Evolutionary conservation across 441 rosid genomes (phyloP), one percentile per base, ranked within the genome.

Genomic region (Pelargonium fulgidum): DNA sequence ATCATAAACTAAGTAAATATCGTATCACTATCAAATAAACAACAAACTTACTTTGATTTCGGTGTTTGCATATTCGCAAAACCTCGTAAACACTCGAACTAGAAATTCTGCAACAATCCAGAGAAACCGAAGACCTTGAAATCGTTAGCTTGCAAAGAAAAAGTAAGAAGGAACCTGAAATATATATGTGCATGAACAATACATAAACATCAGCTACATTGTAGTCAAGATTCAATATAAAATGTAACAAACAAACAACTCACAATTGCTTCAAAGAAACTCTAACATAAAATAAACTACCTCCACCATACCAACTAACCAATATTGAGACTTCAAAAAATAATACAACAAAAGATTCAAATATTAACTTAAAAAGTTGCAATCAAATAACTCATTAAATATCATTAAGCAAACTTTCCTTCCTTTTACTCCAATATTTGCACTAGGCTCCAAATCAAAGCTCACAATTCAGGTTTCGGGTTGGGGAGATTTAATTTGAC

Each of bases 251-350:
- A 80, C 79, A 86, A 78, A 84, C 79, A 86, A 78, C 83, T 12
- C 59, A 68, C 72, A 82, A 74, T 91, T 70, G 85, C 92, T 93
- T 93, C 82, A 80, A 91, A 89, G 89, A 83, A 89, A 93, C 97
- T 93, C 91, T 33, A 33, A 33, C 20, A 52, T 81, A 81, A 81
- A 68, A 72, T 76, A 83, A 86, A 83, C 93, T 69, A 88, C 86
- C 87, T 75, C 91, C 98, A 89, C 92, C 84, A 89, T 6, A 41
- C 22, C 39, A 36, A 65, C 13, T 17, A 36, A 65, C 47, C 6
- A 14, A 65, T 8, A 41, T 41, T 36, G 26, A 9, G 22, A 29
- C 26, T 61, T n/a, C 24, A 5, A 20, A 61, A 20, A 19, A 61
- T 7, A 58, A 8, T 61, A 61, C 22, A 8, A 20, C 64, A 4